Conservation (phyloP, 345 rosid species). For the Ceriops decandra region DNA sequence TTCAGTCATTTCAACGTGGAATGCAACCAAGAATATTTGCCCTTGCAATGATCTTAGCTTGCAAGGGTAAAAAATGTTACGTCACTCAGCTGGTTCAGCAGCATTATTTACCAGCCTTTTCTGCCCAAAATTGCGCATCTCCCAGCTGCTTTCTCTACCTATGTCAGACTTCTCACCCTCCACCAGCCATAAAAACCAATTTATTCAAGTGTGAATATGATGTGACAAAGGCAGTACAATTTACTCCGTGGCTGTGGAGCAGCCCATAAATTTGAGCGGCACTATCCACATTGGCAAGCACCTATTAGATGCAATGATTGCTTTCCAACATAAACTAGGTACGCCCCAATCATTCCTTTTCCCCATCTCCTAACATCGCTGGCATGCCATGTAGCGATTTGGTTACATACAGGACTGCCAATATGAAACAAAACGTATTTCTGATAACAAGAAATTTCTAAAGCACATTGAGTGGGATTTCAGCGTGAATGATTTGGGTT, state of each 20-base stretch:
- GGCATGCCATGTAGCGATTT: background rate
- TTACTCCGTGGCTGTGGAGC: background rate
- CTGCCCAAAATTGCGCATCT: no score
- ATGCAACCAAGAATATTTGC: background rate
- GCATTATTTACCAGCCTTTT: no score
- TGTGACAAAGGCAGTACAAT: background rate
- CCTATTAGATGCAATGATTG: slow-evolving; percentile 18
- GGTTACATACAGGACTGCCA: background rate
- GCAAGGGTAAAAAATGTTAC: no score
- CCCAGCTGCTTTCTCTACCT: background rate
- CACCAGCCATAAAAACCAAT: background rate
- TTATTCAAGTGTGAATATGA: background rate
- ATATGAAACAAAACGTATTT: background rate
- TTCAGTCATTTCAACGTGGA: background rate
- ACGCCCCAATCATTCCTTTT: slow-evolving; percentile 1
- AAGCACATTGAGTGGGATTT: background rate
- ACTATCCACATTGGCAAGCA: slow-evolving; percentile 9
- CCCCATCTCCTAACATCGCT: background rate
- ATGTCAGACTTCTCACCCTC: background rate
- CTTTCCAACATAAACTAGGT: slow-evolving; percentile 12
- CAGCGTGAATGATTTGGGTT: background rate
- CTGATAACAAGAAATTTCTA: background rate
- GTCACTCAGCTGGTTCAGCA: no score
- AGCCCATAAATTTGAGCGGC: background rate
- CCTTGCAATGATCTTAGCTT: no score